Base-by-base conservation (phyloP, 805 yeast genomes). In the Alloascoidea hylecoeti region DNA sequence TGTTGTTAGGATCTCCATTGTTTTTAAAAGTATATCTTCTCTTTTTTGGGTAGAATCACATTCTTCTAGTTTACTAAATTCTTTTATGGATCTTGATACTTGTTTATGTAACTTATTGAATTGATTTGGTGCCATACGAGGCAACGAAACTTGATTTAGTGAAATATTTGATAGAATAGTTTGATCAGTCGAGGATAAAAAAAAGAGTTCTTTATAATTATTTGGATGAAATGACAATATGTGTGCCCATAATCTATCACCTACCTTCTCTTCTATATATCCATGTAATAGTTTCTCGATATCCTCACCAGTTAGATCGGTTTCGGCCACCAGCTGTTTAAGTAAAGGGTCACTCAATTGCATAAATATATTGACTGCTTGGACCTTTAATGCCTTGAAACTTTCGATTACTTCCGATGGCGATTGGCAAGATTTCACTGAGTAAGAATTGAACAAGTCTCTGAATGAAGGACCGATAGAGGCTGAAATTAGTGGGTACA, bases 181-280 rank as follows among this genome's bases (percentile, higher is more conserved):
- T 43, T 52, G 38, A 37, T 47, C 41, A 44, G 51, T 44, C 40
- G 44, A 41, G 30, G 44, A 38, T 36, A 43, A 38, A 15, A 44
- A 17, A 35, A 53, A 46, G 39, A 57, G 33, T 38, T 49, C 44
- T 18, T 44, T 38, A 38, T 45, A 39, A 23, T 23, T n/a, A 23
- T 23, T 9, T 23, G 30, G n/a, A 23, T 55, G 42, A 19, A 63
- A 35, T 4, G 44, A 46, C 12, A 52, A 50, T 12, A 72, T 47
- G 27, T 61, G 58, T 2, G 60, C 44, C 92, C 95, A 82, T 4
- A 85, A 50, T 42, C 68, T 71, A 44, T 73, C 80, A 47, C 75
- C 79, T 19, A 84, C 53, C 40, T 75, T 75, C 42, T 66, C 47
- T 47, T 88, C 96, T 13, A 83, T 76, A 46, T 83, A 83, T 39